Evolutionary conservation across 805 yeast species (phyloP).

Genomic region (Starmerella asiatica): DNA sequence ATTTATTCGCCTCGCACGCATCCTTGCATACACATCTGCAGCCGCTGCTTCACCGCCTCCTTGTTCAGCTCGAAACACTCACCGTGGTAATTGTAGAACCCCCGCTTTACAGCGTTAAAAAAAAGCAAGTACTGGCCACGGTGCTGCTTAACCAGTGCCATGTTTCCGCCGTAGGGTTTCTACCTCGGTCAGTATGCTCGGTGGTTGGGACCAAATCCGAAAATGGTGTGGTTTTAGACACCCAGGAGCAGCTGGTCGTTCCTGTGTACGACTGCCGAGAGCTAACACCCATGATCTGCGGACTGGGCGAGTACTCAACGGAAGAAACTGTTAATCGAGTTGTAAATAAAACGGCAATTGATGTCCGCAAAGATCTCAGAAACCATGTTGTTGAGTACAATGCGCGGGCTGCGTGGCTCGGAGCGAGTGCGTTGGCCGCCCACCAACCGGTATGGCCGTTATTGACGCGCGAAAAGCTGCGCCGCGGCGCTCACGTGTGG

Average conservation of each 20-base stretch:
- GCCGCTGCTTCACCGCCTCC: constrained; percentile 11
- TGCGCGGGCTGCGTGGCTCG: constrained; percentile 3
- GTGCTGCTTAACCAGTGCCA: constrained; percentile 12
- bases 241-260: constrained; percentile 8
- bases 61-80: constrained; percentile 8
- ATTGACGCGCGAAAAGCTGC: constrained; percentile 7
- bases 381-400: background rate
- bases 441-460: constrained; percentile 18
- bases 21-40: constrained; percentile 8
- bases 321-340: background rate
- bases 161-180: constrained; percentile 15
- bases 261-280: constrained; percentile 21
- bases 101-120: constrained; percentile 13
- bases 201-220: constrained; percentile 7
- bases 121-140: constrained; percentile 14
- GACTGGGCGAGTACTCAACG: constrained; percentile 1
- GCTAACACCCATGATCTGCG: constrained; percentile 13
- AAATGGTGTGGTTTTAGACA: constrained; percentile 9
- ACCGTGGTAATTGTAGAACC: constrained; percentile 20
- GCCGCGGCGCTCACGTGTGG: constrained; percentile 10
- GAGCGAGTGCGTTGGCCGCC: constrained; percentile 12
- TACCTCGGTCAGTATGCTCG: constrained; percentile 19
- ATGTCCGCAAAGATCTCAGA: constrained; percentile 4
- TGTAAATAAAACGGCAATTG: constrained; percentile 2
- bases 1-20: background rate